Evolutionary conservation across 345 rosid genomes (phyloP), one percentile per base, ranked within the genome.

Genomic region (Noccaea bulbosa): DNA sequence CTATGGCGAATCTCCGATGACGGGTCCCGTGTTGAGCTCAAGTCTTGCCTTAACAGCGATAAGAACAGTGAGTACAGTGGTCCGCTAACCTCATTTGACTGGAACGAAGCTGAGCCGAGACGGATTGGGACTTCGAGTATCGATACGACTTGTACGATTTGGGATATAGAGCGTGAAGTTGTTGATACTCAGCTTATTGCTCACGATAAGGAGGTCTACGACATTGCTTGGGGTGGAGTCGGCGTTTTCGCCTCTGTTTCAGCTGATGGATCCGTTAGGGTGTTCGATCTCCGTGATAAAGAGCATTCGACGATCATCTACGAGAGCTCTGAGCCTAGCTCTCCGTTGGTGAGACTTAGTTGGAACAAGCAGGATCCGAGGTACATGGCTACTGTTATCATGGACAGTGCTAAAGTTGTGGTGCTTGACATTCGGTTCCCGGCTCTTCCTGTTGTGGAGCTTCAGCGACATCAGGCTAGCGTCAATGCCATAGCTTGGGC

Each of bases 341-440:
- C 94, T 20, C 98, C 98, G 0, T 76, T 92, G 44, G 94, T 92
- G 1, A 73, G 98, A 10, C 79, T 92, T 41, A 93, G 96, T 2
- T 92, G 98, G 98, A 92, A 92, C 77, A 92, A 92, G 81, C 98
- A 92, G 81, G 98, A 92, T 57, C 96, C 94, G 6, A 85, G 96
- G 80, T 92, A 86, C 55, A 89, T 92, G 96, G 96, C 98, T n/a
- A 89, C 96, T 20, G 88, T 92, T 33, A 84, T 92, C 41, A 92
- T 92, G 98, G 96, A 88, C 66, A 89, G 86, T 34, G 83, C 92
- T 5, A 92, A 92, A 73, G 85, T 92, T 10, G 94, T 92, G 38
- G 92, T 92, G 11, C 66, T 92, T 4, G 96, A 92, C 64, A 92
- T 92, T 50, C 91, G 98, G 33, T 89, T 81, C 79, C 96, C 96